Base-by-base conservation (phyloP, 106 monocot species). In the Phalaenopsis equestris region DNA sequence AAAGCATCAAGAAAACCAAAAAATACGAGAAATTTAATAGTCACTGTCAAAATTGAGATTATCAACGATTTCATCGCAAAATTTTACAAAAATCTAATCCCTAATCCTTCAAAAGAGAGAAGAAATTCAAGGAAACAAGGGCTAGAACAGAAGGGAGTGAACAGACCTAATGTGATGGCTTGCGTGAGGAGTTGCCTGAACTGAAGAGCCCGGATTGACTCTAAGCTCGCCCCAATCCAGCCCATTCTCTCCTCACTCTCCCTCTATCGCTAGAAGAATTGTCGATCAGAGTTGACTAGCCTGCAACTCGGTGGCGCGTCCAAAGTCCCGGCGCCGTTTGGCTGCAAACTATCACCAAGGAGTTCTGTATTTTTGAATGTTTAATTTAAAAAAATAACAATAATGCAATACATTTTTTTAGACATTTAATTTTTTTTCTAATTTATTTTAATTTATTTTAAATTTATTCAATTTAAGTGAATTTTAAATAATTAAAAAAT, bases 121-220 rank as follows among this genome's bases (percentile, higher is more conserved):
- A 19, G 18, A 74, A 74, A 42, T 74, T 74, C 39, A 3, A 72
- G 5, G 52, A 52, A 52, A 12, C 52, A 10, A 14, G 52, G 3
- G 18, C 70, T 11, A 18, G 38, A 10, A 36, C 48, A 17, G 67
- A 4, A 45, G 36, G 55, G n/a, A 21, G 2, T 36, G 45, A 12
- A 70, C 87, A 64, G 42, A 90, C 94, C 94, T 39, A 94, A 85
- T 83, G 83, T 88, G 74, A 94, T 72, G 74, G 86, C 83, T 73
- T 94, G 94, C 41, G 86, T 82, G 75, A 94, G 86, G 36, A 85
- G 78, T 3, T 87, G 91, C 80, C 94, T 79, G 90, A 90, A 83
- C 82, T 90, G 89, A 23, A 91, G 42, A 72, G 91, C 90, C 5
- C 90, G 83, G 67, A 94, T 87, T 18, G 91, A 90, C 56, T 94